Base-by-base conservation (phyloP, 2,329 filamentous ascomycete species). In the Didymella segeticola region DNA sequence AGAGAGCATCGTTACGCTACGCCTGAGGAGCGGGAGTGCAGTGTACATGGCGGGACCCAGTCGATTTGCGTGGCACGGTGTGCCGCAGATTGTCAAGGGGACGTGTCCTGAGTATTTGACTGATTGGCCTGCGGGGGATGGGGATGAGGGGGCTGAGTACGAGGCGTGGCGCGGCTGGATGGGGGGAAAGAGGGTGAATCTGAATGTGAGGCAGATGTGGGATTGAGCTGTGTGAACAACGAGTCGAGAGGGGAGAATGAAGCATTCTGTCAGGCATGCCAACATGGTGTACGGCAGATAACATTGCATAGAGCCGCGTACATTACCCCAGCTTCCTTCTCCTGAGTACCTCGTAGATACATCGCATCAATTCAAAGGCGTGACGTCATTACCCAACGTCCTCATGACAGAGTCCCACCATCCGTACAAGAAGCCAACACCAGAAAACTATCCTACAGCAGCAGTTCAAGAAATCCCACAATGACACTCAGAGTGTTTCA, bases 61-160 rank as follows among this genome's bases (percentile, higher is more conserved):
- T 4, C 82, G 95, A 36, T 96, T 91, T 75, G 93, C 93, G 2
- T 98, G 93, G 93, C 95, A 98, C 77, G 93, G 90, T 11, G 92
- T 98, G 11, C 93, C 95, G 5, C 95, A 93, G 72, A 88, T 98
- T 11, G 69, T 97, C 29, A 83, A 86, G 39, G 84, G 79, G 1
- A 96, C 91, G 0, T 98, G 93, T 74, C 93, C 93, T 0, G 78
- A 78, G 0, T 89, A 87, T 74, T 74, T 98, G 43, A 77, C 80
- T 51, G 79, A 88, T 34, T 98, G 93, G 93, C 93, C 93, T 8
- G 79, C 74, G 5, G 26, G 56, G 36, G 80, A 80, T 2, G 73
- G 78, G 34, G 77, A 68, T 42, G 71, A 76, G n/a, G 61, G 61
- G 15, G 55, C 60, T 5, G 45, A 56, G n/a, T 91, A 84, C 67